These are phyloP conservation scores for Lactarius deliciosus DNA, from an alignment of 768 basidiomycete species.

Conservation along the genomic window DNA sequence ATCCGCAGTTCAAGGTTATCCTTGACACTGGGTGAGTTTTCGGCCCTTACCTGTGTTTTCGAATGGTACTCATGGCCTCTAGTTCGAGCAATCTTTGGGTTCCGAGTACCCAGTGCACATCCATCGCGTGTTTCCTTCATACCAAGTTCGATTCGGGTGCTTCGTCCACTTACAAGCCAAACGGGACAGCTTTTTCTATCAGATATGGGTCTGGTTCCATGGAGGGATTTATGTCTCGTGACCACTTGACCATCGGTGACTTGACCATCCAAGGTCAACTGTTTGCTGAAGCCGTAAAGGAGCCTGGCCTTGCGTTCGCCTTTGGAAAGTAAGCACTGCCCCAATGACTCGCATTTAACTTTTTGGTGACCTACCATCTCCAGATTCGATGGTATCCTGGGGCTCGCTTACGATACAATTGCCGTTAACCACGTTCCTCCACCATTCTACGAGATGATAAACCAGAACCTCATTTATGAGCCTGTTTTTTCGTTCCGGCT, in stretches of 20 bases:
- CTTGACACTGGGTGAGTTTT: conserved; percentile 80
- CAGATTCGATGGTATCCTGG: conserved; percentile 94
- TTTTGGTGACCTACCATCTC: background rate
- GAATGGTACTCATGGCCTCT: conserved; percentile 18
- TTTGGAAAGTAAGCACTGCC: conserved; percentile 78
- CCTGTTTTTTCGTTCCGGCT: conserved; percentile 95
- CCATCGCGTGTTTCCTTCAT: conserved; percentile 94
- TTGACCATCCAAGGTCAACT: conserved; percentile 70
- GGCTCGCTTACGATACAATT: conserved; percentile 94
- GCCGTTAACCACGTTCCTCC: conserved; percentile 90
- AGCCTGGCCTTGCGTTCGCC: conserved; percentile 96
- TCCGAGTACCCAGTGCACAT: conserved; percentile 75
- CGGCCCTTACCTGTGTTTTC: background rate
- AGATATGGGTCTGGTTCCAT: conserved; percentile 96
- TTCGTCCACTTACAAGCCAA: conserved; percentile 86
- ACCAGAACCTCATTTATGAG: conserved; percentile 74
- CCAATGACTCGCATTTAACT: background rate
- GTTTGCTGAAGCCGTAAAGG: conserved; percentile 94
- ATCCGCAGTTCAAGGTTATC: conserved; percentile 81
- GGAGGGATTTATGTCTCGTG: conserved; percentile 92
- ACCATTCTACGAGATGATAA: conserved; percentile 92
- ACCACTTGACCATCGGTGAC: conserved; percentile 79
- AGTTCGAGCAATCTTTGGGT: conserved; percentile 96
- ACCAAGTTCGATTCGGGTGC: conserved; percentile 79
- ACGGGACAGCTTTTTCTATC: conserved; percentile 87